Evolutionary conservation across 2,329 filamentous ascomycete genomes (phyloP).

Genomic region (Bipolaris zeicola): DNA sequence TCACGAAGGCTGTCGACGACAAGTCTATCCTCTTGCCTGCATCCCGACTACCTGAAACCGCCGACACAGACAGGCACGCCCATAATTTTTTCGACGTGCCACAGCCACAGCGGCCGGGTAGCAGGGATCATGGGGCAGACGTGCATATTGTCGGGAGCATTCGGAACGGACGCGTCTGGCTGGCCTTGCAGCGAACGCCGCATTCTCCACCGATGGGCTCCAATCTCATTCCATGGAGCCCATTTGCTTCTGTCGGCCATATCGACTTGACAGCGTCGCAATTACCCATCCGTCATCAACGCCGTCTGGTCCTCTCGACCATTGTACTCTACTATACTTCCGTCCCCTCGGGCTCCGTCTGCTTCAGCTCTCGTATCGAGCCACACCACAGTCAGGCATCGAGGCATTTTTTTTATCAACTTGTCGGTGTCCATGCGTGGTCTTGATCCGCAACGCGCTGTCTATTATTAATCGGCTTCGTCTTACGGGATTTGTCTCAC

Average conservation of each 20-base stretch:
- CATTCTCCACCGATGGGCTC: slow-evolving; percentile 9
- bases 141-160: slow-evolving; percentile 19
- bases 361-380: slow-evolving; percentile 12
- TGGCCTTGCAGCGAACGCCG: slow-evolving; percentile 5
- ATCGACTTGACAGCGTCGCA: neutral
- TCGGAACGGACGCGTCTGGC: slow-evolving; percentile 9
- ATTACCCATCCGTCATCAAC: neutral
- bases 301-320: neutral
- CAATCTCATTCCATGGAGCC: slow-evolving; percentile 2
- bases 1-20: neutral
- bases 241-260: slow-evolving; percentile 8
- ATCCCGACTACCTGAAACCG: neutral
- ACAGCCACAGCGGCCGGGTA: slow-evolving; percentile 15
- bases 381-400: slow-evolving; percentile 15
- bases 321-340: neutral
- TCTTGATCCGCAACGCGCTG: slow-evolving; percentile 13
- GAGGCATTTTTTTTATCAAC: slow-evolving; percentile 24
- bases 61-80: neutral
- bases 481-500: slow-evolving; percentile 14
- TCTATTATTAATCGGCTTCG: slow-evolving; percentile 26
- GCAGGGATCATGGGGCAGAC: slow-evolving; percentile 11
- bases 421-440: slow-evolving; percentile 16
- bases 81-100: slow-evolving; percentile 2
- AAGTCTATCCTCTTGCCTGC: neutral
- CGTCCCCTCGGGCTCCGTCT: neutral